A percentile compares a stretch with the other conserved stretches of the same genome.
phyloP scores from a whole-genome alignment of 495 filamentous ascomycete species.

The Podospora didyma region DNA sequence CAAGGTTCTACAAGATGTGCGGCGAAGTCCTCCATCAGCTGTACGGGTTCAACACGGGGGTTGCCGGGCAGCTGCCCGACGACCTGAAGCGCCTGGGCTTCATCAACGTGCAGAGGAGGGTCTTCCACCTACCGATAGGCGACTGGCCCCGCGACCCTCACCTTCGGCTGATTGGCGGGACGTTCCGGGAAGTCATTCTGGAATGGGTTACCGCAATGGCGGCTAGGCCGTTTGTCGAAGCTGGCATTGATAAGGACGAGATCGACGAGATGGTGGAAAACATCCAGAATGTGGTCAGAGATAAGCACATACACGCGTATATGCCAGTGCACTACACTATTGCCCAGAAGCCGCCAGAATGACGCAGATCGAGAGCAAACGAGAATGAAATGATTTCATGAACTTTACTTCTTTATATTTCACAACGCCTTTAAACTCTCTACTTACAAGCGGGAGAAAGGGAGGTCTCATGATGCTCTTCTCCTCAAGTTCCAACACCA shows the following conservation, averaged over 20 bases:
- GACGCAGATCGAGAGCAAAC: too few species aligned
- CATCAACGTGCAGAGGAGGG: constrained; percentile 45
- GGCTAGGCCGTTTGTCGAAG: constrained; percentile 49
- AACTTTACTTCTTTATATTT: too few species aligned
- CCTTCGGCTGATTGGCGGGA: constrained; percentile 54
- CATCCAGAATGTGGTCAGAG: constrained; percentile 23
- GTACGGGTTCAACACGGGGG: constrained; percentile 42
- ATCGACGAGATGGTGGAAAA: constrained; percentile 27
- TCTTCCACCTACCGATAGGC: constrained; percentile 57
- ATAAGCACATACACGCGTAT: constrained; percentile 37
- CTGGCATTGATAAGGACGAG: constrained; percentile 38
- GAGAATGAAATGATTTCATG: too few species aligned
- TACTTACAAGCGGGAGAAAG: too few species aligned
- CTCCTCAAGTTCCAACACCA: too few species aligned
- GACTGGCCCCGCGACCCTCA: constrained; percentile 56
- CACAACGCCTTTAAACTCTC: too few species aligned
- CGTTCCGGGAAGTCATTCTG: constrained; percentile 45
- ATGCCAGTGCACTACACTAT: constrained; percentile 40
- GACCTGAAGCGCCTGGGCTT: constrained; percentile 45
- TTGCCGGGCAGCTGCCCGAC: constrained; percentile 34
- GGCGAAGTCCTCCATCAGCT: constrained; percentile 24
- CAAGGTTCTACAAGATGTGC: constrained; percentile 34
- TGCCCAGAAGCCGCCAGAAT: constrained; percentile 37
- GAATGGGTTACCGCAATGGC: constrained; percentile 53
- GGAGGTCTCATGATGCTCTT: too few species aligned